phyloP scores from a whole-genome alignment of 805 yeast genomes.

The Lipomyces sp. region DNA sequence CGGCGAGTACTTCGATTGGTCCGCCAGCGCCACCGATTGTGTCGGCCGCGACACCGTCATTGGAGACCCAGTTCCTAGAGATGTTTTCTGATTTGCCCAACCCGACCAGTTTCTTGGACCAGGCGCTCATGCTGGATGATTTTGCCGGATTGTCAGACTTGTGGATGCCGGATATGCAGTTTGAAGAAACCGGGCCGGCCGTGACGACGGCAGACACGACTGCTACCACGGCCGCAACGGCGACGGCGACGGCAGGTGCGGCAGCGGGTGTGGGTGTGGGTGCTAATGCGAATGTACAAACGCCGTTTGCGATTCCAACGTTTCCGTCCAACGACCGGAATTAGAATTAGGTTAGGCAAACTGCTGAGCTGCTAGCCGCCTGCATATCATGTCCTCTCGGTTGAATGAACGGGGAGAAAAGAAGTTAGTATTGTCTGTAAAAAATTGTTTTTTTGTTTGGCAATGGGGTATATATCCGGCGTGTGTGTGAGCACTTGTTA shows the following conservation, averaged over 20 bases:
- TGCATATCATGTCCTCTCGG: too few relatives aligned
- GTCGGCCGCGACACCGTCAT: conserved; percentile 14
- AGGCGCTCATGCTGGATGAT: conserved; percentile 40
- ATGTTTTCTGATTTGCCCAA: conserved; percentile 47
- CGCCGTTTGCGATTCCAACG: conserved; percentile 16
- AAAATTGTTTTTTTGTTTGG: too few relatives aligned
- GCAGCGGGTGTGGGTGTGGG: not conserved
- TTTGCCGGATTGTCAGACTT: conserved; percentile 33
- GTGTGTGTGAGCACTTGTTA: too few relatives aligned
- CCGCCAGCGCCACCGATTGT: not conserved
- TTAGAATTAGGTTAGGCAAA: conserved; percentile 17
- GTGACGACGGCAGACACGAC: not conserved
- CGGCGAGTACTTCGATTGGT: not conserved
- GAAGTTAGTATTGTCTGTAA: too few relatives aligned
- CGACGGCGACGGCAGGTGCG: too few relatives aligned
- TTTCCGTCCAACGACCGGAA: conserved; percentile 18
- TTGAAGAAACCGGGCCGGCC: conserved; percentile 15
- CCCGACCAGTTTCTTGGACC: conserved; percentile 45
- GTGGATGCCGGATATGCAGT: conserved; percentile 26
- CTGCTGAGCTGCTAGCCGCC: not conserved
- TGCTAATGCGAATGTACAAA: not conserved
- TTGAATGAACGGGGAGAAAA: too few relatives aligned
- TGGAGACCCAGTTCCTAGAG: conserved; percentile 42
- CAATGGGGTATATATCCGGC: too few relatives aligned
- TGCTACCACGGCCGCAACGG: not conserved